Conservation (phyloP, 2,329 filamentous ascomycete genomes). For the Nothophoma quercina region DNA sequence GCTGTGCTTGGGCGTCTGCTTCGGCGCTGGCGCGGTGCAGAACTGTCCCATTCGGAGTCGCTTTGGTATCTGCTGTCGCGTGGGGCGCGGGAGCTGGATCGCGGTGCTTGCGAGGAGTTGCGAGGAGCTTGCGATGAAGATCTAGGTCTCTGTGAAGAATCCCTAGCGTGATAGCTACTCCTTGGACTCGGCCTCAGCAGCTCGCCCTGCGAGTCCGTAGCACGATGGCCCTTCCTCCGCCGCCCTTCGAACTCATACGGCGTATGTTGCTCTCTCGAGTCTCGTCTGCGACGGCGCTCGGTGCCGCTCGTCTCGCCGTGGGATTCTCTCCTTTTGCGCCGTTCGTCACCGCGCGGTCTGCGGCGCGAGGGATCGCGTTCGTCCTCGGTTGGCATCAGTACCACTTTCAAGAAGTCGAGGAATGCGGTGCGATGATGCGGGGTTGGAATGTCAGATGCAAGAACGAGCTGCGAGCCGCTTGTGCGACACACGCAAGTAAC, state of each 20-base stretch:
- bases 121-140: constrained; percentile 25
- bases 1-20: constrained; percentile 33
- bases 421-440: constrained; percentile 25
- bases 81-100: not conserved
- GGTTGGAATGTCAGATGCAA: constrained; percentile 20
- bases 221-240: constrained; percentile 46
- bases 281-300: constrained; percentile 28
- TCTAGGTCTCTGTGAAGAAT: too few species aligned
- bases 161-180: too few species aligned
- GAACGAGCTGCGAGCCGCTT: not conserved
- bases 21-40: constrained; percentile 31
- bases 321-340: constrained; percentile 40
- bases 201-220: constrained; percentile 51
- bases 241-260: constrained; percentile 39
- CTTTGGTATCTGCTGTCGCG: constrained; percentile 26
- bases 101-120: constrained; percentile 18
- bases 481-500: not conserved
- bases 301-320: constrained; percentile 33
- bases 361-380: constrained; percentile 29
- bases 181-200: constrained; percentile 27
- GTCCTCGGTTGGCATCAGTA: constrained; percentile 19
- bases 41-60: constrained; percentile 42
- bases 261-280: constrained; percentile 29
- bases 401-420: not conserved
- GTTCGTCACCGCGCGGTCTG: constrained; percentile 36